Conservation (phyloP, 164 flowering plant genomes). For the Macadamia integrifolia region DNA sequence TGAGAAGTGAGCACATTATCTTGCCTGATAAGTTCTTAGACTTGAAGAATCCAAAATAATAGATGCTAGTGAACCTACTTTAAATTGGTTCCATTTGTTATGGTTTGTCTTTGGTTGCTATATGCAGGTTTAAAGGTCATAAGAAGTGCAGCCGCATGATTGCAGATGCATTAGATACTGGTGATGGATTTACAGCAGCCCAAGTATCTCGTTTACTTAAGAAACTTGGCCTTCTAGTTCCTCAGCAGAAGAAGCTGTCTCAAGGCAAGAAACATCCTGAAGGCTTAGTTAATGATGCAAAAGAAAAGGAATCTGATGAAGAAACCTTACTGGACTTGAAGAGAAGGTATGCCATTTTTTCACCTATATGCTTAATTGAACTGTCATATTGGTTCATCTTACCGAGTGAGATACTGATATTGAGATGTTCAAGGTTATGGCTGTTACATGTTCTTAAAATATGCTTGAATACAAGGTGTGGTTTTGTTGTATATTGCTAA, state of each 20-base stretch:
- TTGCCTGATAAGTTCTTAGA: slow-evolving; percentile 1
- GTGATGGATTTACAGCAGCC: slow-evolving; percentile 46
- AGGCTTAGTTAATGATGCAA: slow-evolving; percentile 19
- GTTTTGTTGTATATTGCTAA: too few species aligned
- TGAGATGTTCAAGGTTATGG: too few species aligned
- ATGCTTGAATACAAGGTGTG: too few species aligned
- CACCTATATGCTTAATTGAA: too few species aligned
- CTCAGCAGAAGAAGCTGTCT: slow-evolving; percentile 30
- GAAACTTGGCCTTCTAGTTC: slow-evolving; percentile 65
- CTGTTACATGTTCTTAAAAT: too few species aligned
- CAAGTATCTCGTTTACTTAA: slow-evolving; percentile 74
- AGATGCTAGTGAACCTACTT: neutral
- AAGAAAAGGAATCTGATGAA: slow-evolving; percentile 43
- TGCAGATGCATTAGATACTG: slow-evolving; percentile 69
- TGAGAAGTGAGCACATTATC: slow-evolving; percentile 61
- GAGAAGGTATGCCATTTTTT: slow-evolving; percentile 26
- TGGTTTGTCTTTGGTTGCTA: slow-evolving; percentile 10
- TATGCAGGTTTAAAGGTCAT: slow-evolving; percentile 69
- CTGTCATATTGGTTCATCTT: too few species aligned
- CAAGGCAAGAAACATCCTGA: slow-evolving; percentile 15
- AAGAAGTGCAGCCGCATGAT: slow-evolving; percentile 76
- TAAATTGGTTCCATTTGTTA: neutral
- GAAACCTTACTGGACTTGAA: slow-evolving; percentile 48
- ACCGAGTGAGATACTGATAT: too few species aligned
- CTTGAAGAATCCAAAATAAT: neutral